phyloP scores from a whole-genome alignment of 371 early-diverging fungal species.

The Zancudomyces culisetae region DNA sequence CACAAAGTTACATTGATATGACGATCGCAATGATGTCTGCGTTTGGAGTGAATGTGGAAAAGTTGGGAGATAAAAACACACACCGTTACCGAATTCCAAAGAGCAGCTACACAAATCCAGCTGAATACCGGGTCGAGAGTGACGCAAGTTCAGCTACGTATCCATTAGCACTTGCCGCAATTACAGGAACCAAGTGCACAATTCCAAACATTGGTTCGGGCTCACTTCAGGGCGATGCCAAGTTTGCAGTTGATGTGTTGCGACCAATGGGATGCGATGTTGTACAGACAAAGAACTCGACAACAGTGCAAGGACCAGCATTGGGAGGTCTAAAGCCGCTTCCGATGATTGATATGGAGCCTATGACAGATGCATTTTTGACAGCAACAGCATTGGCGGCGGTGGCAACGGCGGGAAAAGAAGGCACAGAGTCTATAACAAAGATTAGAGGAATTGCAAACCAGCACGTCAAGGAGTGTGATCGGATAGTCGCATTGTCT shows the following conservation, averaged over 20 bases:
- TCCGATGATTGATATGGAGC: conserved; percentile 81
- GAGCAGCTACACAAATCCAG: conserved; percentile 59
- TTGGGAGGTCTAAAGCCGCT: conserved; percentile 52
- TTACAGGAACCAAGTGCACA: conserved; percentile 72
- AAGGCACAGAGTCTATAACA: conserved; percentile 31
- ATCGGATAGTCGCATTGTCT: conserved; percentile 92
- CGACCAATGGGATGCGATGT: conserved; percentile 83
- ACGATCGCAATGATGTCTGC: conserved; percentile 92
- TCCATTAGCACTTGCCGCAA: conserved; percentile 92
- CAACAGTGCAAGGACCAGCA: conserved; percentile 80
- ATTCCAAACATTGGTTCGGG: conserved; percentile 77
- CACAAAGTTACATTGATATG: conserved; percentile 96
- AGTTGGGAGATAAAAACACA: conserved; percentile 49
- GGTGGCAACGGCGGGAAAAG: conserved; percentile 27
- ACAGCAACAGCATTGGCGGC: conserved; percentile 88
- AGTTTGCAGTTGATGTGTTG: conserved; percentile 80
- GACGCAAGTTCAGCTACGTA: conserved; percentile 96
- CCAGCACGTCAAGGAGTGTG: conserved; percentile 95
- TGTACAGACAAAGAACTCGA: conserved; percentile 63
- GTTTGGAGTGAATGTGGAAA: conserved; percentile 70
- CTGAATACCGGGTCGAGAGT: conserved; percentile 73
- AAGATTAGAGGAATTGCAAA: conserved; percentile 89
- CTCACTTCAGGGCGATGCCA: conserved; percentile 81
- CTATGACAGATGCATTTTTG: conserved; percentile 96
- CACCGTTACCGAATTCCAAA: conserved; percentile 72